Evolutionary conservation across 768 basidiomycete genomes (phyloP).

Genomic region (Saitozyma podzolica): DNA sequence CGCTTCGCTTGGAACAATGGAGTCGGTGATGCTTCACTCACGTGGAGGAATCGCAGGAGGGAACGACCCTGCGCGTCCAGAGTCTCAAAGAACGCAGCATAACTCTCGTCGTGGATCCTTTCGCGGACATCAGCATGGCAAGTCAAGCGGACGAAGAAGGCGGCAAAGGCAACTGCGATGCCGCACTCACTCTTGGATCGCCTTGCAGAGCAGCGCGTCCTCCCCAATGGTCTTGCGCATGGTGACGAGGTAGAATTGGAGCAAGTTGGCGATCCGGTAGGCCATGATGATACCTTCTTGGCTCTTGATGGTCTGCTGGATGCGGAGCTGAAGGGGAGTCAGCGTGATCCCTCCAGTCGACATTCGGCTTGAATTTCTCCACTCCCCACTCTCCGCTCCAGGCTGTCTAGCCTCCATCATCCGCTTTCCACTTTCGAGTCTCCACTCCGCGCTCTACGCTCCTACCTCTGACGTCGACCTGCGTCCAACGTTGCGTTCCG

Average conservation of each 20-base stretch:
- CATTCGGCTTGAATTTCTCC: too few species aligned
- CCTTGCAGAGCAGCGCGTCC: slow-evolving; percentile 72
- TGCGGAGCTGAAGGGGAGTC: slow-evolving; percentile 62
- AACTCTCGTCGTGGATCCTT: slow-evolving; percentile 78
- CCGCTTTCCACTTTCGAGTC: too few species aligned
- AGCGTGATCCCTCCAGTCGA: neutral
- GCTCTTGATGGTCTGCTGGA: slow-evolving; percentile 88
- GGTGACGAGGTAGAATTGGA: slow-evolving; percentile 90
- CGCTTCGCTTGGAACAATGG: neutral
- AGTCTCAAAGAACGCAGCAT: slow-evolving; percentile 82
- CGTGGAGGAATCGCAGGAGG: slow-evolving; percentile 57
- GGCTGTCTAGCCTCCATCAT: neutral
- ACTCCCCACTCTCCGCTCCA: neutral
- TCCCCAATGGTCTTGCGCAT: slow-evolving; percentile 90
- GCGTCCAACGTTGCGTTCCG: too few species aligned
- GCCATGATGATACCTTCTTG: slow-evolving; percentile 91
- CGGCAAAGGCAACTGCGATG: neutral
- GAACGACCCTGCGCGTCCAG: slow-evolving; percentile 78
- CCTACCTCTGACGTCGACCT: too few species aligned
- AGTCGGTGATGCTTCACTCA: slow-evolving; percentile 29
- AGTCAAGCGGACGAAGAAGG: neutral
- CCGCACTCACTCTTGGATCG: slow-evolving; percentile 70
- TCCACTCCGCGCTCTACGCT: too few species aligned
- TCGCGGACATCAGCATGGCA: slow-evolving; percentile 6
- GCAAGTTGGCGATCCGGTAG: slow-evolving; percentile 89